Base-by-base conservation (phyloP, 2,329 filamentous ascomycete genomes). In the Sphaerulina vaccinii region DNA sequence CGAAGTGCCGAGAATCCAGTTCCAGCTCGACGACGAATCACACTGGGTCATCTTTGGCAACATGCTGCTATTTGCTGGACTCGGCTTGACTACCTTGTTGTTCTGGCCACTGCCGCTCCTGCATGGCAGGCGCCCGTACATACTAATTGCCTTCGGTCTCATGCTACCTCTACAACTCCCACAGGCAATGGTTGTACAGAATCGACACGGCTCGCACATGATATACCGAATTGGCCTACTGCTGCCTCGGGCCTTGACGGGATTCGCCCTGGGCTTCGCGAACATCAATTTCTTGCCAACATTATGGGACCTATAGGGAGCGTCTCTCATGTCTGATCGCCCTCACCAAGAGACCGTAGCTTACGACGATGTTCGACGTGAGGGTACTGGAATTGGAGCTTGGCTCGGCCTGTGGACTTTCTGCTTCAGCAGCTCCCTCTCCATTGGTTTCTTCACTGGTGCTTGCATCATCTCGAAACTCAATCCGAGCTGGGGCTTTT, bases 381-480 rank as follows among this genome's bases (percentile, higher is more conserved):
- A 90, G 63, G 88, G 88, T 6, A 86, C 87, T 10, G 87, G 88
- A 0, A 84, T 90, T 73, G 88, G 88, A 0, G 73, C 87, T n/a
- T 91, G 87, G 88, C 75, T 90, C 8, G 85, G 86, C 1, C 76
- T 87, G 49, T 90, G 87, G 86, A 84, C 85, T 0, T 91, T 85
- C 82, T 88, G 85, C 65, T 87, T 82, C 69, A 82, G 88, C 61
- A 85, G 84, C 5, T 88, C 86, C 18, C 75, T 90, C 18, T 81
- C 83, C 0, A 65, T 89, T 32, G 87, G 88, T 0, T 91, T 90
- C 63, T 71, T 87, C 51, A 74, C 88, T 33, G 88, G 88, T 3
- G 86, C 86, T 9, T 72, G 78, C 32, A 80, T 90, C 60, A 88
- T 90, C 60, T 80, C 85, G 57, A 69, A 67, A 8, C 68, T 84